Evolutionary conservation across 2,329 filamentous ascomycete species (phyloP).

Genomic region (Verticillium zaregamsianum): DNA sequence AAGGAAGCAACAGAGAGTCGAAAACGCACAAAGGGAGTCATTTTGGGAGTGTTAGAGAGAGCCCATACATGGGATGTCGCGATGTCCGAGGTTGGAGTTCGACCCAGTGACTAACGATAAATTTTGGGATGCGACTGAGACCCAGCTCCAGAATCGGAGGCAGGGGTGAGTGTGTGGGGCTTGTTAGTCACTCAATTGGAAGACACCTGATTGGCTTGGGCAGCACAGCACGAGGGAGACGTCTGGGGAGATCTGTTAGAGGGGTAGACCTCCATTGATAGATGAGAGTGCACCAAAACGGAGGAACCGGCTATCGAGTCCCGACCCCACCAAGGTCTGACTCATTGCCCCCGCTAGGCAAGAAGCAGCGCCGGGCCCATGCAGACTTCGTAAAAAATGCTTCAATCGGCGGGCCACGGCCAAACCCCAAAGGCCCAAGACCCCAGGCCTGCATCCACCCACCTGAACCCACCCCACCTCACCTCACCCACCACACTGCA

Average conservation of each 20-base stretch:
- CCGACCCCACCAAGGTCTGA: not conserved
- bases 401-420: not conserved
- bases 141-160: not conserved
- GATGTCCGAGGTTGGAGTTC: not conserved
- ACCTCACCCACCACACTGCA: not conserved
- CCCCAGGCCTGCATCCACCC: not conserved
- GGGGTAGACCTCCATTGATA: not conserved
- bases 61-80: not conserved
- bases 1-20: not conserved
- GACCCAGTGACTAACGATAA: not conserved
- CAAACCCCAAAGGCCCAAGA: not conserved
- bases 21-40: not conserved
- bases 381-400: not conserved
- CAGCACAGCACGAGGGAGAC: not conserved
- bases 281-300: not conserved
- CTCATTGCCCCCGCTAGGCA: not conserved
- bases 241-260: not conserved
- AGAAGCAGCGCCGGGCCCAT: not conserved
- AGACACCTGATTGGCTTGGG: not conserved
- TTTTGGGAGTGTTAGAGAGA: not conserved
- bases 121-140: not conserved
- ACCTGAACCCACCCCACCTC: not conserved
- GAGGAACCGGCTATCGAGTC: not conserved
- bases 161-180: not conserved
- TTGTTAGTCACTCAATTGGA: not conserved